Evolutionary conservation across 2,329 filamentous ascomycete genomes (phyloP).

Genomic region (Dactylellina leptospora): DNA sequence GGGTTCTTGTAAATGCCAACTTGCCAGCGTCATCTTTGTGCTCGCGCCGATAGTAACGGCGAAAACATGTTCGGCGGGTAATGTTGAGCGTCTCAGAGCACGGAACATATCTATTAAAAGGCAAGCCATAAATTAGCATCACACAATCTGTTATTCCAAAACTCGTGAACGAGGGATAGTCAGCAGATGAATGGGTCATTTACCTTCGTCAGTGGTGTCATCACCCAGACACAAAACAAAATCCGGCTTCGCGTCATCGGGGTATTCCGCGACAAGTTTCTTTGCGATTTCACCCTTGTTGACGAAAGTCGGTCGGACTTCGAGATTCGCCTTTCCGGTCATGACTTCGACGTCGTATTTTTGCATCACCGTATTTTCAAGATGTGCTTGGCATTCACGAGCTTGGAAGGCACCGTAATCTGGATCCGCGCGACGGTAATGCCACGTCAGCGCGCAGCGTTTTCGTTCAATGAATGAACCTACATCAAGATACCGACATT

Average conservation of each 20-base stretch:
- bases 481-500: slow-evolving; percentile 58
- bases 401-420: slow-evolving; percentile 84
- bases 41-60: slow-evolving; percentile 90
- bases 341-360: slow-evolving; percentile 95
- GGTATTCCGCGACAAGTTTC: slow-evolving; percentile 78
- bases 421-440: slow-evolving; percentile 90
- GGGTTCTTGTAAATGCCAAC: slow-evolving; percentile 89
- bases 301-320: slow-evolving; percentile 95
- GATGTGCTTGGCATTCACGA: slow-evolving; percentile 79
- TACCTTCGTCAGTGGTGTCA: slow-evolving; percentile 97
- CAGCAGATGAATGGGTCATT: too few relatives aligned
- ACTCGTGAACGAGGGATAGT: too few relatives aligned
- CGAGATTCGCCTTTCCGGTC: slow-evolving; percentile 94
- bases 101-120: slow-evolving; percentile 78
- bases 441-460: slow-evolving; percentile 93
- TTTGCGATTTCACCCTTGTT: slow-evolving; percentile 98
- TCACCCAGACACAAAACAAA: slow-evolving; percentile 93
- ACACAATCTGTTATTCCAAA: too few relatives aligned
- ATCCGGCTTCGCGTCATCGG: slow-evolving; percentile 69
- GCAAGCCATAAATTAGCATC: too few relatives aligned
- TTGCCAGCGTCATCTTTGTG: slow-evolving; percentile 88
- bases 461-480: slow-evolving; percentile 94
- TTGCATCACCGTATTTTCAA: slow-evolving; percentile 78
- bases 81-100: slow-evolving; percentile 70
- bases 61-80: slow-evolving; percentile 73